A percentile compares a stretch with the other conserved stretches of the same genome.
Evolutionary conservation across 257 asterid genomes (phyloP).

Genomic region (Solanum lycopersicoides): DNA sequence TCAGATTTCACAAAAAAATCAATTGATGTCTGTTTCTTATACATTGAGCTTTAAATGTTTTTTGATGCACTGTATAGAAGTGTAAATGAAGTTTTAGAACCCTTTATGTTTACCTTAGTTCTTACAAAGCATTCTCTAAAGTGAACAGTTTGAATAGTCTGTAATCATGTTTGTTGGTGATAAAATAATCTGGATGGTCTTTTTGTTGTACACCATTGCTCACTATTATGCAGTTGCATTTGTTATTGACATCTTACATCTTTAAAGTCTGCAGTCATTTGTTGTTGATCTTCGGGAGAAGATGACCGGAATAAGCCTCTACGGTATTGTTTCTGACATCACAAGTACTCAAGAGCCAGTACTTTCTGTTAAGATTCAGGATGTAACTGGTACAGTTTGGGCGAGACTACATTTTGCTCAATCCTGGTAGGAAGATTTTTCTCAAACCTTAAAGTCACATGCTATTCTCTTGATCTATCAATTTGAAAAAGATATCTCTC

Average conservation of each 20-base stretch:
- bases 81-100: neutral
- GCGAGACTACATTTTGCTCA: conserved; percentile 52
- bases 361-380: conserved; percentile 56
- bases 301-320: conserved; percentile 87
- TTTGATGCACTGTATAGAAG: neutral
- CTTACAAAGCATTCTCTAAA: neutral
- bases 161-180: neutral
- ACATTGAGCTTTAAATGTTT: neutral
- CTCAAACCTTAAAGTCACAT: neutral
- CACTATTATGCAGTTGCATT: neutral
- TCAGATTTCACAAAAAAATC: neutral
- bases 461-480: neutral
- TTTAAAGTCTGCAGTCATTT: conserved; percentile 78
- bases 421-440: conserved; percentile 45
- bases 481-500: neutral
- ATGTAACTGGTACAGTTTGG: conserved; percentile 73
- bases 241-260: conserved; percentile 12
- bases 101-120: neutral
- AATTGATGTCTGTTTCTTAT: neutral
- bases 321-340: conserved; percentile 54
- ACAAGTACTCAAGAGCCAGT: conserved; percentile 26
- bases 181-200: neutral
- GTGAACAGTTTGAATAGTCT: neutral
- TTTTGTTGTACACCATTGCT: neutral
- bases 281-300: conserved; percentile 73